phyloP scores from a whole-genome alignment of 148 eudicot species.

The Salicornia ramosissima region DNA sequence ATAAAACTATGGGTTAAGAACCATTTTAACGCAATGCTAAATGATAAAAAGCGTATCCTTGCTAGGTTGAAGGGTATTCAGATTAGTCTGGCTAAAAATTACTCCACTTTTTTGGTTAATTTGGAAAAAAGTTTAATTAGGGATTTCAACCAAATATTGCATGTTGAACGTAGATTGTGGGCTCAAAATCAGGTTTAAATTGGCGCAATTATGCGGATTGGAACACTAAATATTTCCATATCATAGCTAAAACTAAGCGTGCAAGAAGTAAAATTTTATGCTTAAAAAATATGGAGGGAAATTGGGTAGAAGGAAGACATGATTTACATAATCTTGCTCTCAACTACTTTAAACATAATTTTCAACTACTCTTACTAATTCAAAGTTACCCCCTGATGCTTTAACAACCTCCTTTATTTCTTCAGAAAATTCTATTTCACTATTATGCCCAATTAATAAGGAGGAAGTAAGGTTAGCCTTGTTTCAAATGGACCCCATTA shows the following conservation, averaged over 20 bases:
- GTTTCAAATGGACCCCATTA: neutral
- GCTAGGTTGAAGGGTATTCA: neutral
- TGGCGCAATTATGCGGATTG: neutral
- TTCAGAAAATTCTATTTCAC: fast-evolving
- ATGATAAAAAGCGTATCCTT: neutral
- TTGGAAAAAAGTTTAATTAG: neutral
- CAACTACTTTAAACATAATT: neutral
- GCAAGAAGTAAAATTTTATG: neutral
- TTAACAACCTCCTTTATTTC: too few relatives aligned
- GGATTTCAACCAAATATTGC: neutral
- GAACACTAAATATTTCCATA: too few relatives aligned
- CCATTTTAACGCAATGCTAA: neutral
- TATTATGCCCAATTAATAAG: neutral
- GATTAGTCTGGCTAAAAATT: too few relatives aligned
- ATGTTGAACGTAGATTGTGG: neutral
- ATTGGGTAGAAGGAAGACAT: fast-evolving
- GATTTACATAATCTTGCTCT: neutral
- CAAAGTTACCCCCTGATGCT: too few relatives aligned
- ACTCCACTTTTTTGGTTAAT: neutral
- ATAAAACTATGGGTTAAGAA: neutral
- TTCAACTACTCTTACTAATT: too few relatives aligned
- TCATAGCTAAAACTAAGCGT: too few relatives aligned
- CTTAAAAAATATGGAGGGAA: neutral
- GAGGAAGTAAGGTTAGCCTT: neutral
- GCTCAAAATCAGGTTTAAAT: neutral